phyloP scores from a whole-genome alignment of 2,329 filamentous ascomycete genomes.

The Neurospora crassa region DNA sequence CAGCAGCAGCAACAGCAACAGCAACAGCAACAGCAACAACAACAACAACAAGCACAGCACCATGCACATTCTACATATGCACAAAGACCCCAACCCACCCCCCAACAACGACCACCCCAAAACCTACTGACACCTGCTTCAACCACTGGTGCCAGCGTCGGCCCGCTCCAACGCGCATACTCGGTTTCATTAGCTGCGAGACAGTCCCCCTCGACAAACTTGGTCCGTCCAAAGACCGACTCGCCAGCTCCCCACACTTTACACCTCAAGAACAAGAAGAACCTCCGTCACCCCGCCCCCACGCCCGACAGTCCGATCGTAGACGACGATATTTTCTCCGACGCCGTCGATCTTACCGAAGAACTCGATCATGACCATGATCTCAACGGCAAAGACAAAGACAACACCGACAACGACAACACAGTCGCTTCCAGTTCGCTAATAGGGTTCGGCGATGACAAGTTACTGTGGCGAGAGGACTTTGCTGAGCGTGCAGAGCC shows the following conservation, averaged over 20 bases:
- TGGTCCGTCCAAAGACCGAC: conserved; percentile 10
- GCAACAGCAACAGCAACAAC: background rate
- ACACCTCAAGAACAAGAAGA: conserved; percentile 1
- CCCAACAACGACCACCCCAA: conserved; percentile 26
- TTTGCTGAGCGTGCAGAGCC: conserved; percentile 30
- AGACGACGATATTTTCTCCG: conserved; percentile 17
- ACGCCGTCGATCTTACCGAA: conserved; percentile 15
- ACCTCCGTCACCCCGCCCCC: conserved; percentile 1
- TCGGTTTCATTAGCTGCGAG: conserved; percentile 22
- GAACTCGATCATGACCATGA: conserved; percentile 6
- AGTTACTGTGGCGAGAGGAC: conserved; percentile 34
- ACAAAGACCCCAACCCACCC: conserved; percentile 32
- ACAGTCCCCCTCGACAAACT: conserved; percentile 9
- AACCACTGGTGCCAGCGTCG: conserved; percentile 20
- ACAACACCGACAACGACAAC: background rate
- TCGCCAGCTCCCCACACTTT: conserved; percentile 2
- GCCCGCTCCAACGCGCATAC: conserved; percentile 27
- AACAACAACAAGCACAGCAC: conserved; percentile 23
- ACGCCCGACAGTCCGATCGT: conserved; percentile 7
- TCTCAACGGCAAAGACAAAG: background rate
- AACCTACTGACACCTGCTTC: conserved; percentile 33
- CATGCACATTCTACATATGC: conserved; percentile 9
- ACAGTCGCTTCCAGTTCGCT: conserved; percentile 19
- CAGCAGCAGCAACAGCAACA: conserved; percentile 10
- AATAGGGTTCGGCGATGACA: conserved; percentile 25